Percentiles rank a stretch among this genome's conserved stretches.
Conservation (phyloP, 108 stramenopile genomes). For the Nitzschia sp. region DNA sequence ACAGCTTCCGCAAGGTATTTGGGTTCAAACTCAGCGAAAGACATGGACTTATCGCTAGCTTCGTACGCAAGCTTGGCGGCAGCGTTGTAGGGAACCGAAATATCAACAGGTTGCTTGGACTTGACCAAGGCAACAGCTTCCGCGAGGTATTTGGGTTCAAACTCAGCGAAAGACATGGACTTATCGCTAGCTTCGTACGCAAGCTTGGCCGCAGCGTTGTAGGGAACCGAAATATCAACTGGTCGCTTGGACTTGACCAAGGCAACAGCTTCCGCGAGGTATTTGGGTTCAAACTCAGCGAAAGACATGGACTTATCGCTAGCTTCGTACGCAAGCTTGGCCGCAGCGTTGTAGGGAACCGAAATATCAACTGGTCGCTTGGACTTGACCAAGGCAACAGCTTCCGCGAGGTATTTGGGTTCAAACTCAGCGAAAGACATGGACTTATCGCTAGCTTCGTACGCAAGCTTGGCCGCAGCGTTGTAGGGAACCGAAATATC, state of each 20-base stretch:
- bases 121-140: constrained; percentile 31
- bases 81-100: no score
- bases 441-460: constrained; percentile 41
- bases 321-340: constrained; percentile 43
- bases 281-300: constrained; percentile 43
- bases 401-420: constrained; percentile 37
- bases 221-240: constrained; percentile 37
- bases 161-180: constrained; percentile 29
- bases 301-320: constrained; percentile 42
- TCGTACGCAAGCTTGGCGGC: no score
- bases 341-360: constrained; percentile 48
- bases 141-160: constrained; percentile 33
- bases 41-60: no score
- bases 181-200: constrained; percentile 41
- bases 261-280: constrained; percentile 39
- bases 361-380: constrained; percentile 44
- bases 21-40: no score
- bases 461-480: constrained; percentile 46
- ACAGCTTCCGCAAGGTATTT: no score
- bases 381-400: constrained; percentile 34
- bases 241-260: constrained; percentile 39
- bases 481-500: constrained; percentile 51
- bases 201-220: constrained; percentile 41
- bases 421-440: constrained; percentile 40
- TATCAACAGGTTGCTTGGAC: constrained; percentile 42